phyloP scores from a whole-genome alignment of 2,329 filamentous ascomycete species.

The Fusarium sp. region DNA sequence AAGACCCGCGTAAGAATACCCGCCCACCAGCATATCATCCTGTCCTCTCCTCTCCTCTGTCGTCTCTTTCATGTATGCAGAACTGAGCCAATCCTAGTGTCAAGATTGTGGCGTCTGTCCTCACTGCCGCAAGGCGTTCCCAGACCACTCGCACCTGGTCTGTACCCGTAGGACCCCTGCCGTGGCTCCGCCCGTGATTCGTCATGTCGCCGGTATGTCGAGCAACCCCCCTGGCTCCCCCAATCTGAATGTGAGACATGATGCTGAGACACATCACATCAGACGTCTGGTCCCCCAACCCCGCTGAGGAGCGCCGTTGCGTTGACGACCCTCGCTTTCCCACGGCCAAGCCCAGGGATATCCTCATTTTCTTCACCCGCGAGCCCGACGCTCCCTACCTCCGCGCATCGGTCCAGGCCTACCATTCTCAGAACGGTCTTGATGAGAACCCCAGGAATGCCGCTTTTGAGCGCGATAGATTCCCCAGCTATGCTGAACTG shows the following conservation, averaged over 20 bases:
- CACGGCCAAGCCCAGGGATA: constrained; percentile 50
- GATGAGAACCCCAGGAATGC: constrained; percentile 49
- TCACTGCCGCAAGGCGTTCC: constrained; percentile 54
- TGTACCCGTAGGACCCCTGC: constrained; percentile 52
- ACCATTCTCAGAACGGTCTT: constrained; percentile 46
- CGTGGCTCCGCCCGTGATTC: constrained; percentile 52
- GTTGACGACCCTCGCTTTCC: constrained; percentile 50
- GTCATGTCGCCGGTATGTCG: constrained; percentile 51
- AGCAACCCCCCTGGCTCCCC: constrained; percentile 24
- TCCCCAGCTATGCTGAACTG: constrained; percentile 49
- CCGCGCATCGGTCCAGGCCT: constrained; percentile 52
- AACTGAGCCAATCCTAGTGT: constrained; percentile 50
- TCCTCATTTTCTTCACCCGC: constrained; percentile 50
- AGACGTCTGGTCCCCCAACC: constrained; percentile 53
- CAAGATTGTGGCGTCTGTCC: constrained; percentile 55
- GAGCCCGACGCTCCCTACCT: constrained; percentile 52
- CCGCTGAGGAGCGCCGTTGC: constrained; percentile 48
- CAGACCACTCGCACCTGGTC: constrained; percentile 53
- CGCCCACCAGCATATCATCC: constrained; percentile 10
- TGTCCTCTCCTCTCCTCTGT: constrained; percentile 8
- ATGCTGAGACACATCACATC: constrained; percentile 39
- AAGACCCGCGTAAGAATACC: constrained; percentile 58
- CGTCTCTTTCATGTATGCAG: constrained; percentile 25
- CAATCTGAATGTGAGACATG: constrained; percentile 36
- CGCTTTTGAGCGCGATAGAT: constrained; percentile 51